Evolutionary conservation across 106 monocot species (phyloP), one percentile per base, ranked within the genome.

Genomic region (Agapanthus africanus): DNA sequence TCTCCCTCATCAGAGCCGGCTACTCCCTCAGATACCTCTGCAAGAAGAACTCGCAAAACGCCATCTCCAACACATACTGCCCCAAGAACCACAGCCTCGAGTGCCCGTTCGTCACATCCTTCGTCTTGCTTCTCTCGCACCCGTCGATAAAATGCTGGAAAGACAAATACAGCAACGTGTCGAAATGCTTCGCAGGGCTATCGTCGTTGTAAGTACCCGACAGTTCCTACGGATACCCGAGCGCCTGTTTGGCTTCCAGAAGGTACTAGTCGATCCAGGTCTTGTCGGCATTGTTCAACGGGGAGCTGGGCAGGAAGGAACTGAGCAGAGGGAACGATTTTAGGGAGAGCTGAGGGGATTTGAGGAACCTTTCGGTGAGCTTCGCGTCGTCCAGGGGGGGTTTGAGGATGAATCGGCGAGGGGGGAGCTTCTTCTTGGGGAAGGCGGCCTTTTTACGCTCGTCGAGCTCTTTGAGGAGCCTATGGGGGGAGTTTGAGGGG

Each of bases 181-280:
- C 95, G 50, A 95, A 95, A 22, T 95, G 88, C 65, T 86, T 85
- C 11, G 85, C 91, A 0, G 95, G 91, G 61, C 79, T 88, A 23
- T 88, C 88, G 11, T 88, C 95, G 10, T 36, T 71, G 59, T 88
- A 70, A 21, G 40, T 42, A 1, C 79, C 81, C 10, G 85, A 88
- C 11, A 88, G 90, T 25, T 88, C 88, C 15, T 91, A 65, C 3
- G 95, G 85, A 63, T 95, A 95, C 11, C 91, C 95, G 1, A 95
- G 85, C 4, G 95, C 95, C 76, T 95, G 95, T 70, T 95, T 95
- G 15, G 95, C 91, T 67, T 95, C 95, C 8, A 95, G 85, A 38
- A 95, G 88, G 83, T 91, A 91, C 81, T 95, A 88, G 7, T 88
- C 91, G 30, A 86, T 85, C 95, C 95, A 95, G 18, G 83, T 85